phyloP scores from a whole-genome alignment of 2,329 filamentous ascomycete species.

The Alternaria viburni region DNA sequence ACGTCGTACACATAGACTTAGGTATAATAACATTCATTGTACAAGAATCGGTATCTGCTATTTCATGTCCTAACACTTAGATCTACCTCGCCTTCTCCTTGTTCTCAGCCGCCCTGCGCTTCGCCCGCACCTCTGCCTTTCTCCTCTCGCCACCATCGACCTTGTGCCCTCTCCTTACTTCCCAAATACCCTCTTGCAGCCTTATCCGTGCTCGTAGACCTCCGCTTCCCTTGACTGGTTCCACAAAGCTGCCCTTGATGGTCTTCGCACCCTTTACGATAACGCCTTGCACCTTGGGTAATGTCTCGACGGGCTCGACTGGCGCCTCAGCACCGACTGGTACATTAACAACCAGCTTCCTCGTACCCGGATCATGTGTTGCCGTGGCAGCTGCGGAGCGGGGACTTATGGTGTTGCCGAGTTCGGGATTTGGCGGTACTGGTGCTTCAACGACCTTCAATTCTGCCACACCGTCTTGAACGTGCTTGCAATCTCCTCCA shows the following conservation, averaged over 20 bases:
- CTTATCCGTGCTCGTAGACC: constrained; percentile 69
- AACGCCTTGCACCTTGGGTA: constrained; percentile 68
- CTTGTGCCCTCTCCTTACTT: constrained; percentile 84
- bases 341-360: constrained; percentile 67
- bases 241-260: constrained; percentile 77
- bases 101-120: constrained; percentile 80
- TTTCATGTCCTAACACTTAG: background rate
- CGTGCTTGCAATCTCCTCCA: constrained; percentile 80
- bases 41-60: background rate
- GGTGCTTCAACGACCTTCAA: constrained; percentile 65
- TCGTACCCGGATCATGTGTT: constrained; percentile 61
- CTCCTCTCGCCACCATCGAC: constrained; percentile 95
- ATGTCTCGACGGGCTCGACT: constrained; percentile 52
- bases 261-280: constrained; percentile 70
- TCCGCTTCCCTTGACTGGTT: constrained; percentile 67
- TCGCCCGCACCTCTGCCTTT: constrained; percentile 82
- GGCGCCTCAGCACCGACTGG: constrained; percentile 50
- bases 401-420: constrained; percentile 30
- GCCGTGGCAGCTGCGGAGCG: constrained; percentile 54
- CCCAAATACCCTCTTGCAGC: constrained; percentile 90
- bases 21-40: constrained; percentile 3
- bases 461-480: constrained; percentile 65
- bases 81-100: constrained; percentile 64
- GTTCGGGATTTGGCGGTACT: constrained; percentile 36
- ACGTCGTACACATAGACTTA: background rate